Percentiles rank a stretch among this genome's conserved stretches.
These are phyloP conservation scores for Actinomortierella wolfii DNA, from an alignment of 371 early-diverging fungal species.

Conservation along the genomic window DNA sequence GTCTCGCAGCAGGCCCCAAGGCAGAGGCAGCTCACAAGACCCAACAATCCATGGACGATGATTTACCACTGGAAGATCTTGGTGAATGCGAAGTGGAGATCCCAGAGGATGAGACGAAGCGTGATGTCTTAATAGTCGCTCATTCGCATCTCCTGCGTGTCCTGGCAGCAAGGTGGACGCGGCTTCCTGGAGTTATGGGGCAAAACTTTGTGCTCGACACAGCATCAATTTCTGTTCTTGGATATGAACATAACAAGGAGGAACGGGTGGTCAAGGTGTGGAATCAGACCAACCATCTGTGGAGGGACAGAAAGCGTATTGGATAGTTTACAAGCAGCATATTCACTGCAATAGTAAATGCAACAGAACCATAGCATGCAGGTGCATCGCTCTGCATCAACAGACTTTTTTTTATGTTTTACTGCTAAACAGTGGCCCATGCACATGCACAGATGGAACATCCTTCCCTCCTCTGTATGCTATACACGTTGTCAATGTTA, in stretches of 20 bases:
- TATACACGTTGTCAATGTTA: background rate
- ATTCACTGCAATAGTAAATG: no score
- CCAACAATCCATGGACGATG: no score
- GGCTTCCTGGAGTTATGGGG: constrained; percentile 29
- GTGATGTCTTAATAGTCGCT: constrained; percentile 46
- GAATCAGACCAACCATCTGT: constrained; percentile 42
- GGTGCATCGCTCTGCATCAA: no score
- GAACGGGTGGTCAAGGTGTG: constrained; percentile 45
- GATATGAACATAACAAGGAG: constrained; percentile 45
- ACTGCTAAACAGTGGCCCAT: background rate
- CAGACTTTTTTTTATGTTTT: no score
- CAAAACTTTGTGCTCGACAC: constrained; percentile 46
- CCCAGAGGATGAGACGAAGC: constrained; percentile 10
- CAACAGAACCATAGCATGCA: no score
- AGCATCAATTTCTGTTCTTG: constrained; percentile 42
- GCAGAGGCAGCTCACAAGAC: no score
- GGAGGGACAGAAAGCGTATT: constrained; percentile 32
- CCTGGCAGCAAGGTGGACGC: constrained; percentile 45
- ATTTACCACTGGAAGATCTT: no score
- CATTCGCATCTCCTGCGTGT: constrained; percentile 48
- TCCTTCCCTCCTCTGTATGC: background rate
- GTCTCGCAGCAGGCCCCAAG: background rate
- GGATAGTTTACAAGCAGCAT: constrained; percentile 9
- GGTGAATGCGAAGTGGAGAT: constrained; percentile 8
- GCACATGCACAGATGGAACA: background rate